phyloP scores from a whole-genome alignment of 192 early-diverging fungal species.

The Coemansia sp. region DNA sequence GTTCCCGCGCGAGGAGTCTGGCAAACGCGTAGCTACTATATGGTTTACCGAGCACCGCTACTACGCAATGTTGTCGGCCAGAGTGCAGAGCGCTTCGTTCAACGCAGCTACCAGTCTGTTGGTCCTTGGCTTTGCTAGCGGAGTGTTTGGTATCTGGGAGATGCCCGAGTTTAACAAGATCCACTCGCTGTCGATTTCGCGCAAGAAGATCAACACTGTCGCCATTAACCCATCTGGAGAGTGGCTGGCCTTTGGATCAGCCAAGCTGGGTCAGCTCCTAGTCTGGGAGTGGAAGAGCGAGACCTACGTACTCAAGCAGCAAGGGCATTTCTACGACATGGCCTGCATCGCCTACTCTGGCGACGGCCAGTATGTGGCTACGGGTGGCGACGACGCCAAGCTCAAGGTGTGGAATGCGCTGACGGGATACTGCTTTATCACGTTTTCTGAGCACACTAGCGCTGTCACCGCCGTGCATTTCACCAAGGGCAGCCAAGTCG shows the following conservation, averaged over 20 bases:
- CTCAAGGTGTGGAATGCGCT: conserved; percentile 98
- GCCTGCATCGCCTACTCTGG: conserved; percentile 84
- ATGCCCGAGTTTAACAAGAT: conserved; percentile 92
- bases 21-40: conserved; percentile 31
- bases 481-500: conserved; percentile 84
- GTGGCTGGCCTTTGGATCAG: conserved; percentile 96
- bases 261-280: conserved; percentile 90
- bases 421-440: conserved; percentile 98
- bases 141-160: conserved; percentile 99
- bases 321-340: conserved; percentile 97
- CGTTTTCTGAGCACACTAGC: conserved; percentile 90
- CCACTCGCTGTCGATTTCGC: conserved; percentile 95
- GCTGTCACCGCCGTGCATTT: conserved; percentile 85
- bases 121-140: conserved; percentile 89
- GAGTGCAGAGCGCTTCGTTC: conserved; percentile 80
- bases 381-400: conserved; percentile 96
- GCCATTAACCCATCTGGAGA: conserved; percentile 91
- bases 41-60: conserved; percentile 64
- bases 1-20: conserved; percentile 58
- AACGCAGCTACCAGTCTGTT: conserved; percentile 71
- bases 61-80: conserved; percentile 80
- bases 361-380: conserved; percentile 93
- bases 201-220: conserved; percentile 87
- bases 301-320: conserved; percentile 98
- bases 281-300: conserved; percentile 99